Percentiles rank a stretch among this genome's conserved stretches.
Conservation (phyloP, 345 rosid genomes). For the Lumnitzera racemosa region DNA sequence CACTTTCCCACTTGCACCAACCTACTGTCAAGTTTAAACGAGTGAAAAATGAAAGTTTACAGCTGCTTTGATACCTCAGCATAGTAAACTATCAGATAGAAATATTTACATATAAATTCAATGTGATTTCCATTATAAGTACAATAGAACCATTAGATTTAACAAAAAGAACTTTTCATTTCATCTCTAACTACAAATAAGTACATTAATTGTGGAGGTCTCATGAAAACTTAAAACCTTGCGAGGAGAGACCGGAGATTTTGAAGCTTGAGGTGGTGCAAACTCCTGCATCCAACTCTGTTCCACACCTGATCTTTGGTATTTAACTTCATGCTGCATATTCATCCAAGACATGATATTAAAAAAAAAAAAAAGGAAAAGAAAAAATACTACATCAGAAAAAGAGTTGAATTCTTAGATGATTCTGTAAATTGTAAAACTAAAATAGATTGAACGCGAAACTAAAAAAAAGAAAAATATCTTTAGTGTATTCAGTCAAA, state of each 20-base stretch:
- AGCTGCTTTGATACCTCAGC: constrained; percentile 17
- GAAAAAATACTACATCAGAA: not conserved
- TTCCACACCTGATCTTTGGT: constrained; percentile 33
- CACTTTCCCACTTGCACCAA: constrained; percentile 28
- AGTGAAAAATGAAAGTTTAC: constrained; percentile 70
- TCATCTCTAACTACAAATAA: too few relatives aligned
- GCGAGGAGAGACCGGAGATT: constrained; percentile 36
- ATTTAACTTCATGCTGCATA: constrained; percentile 24
- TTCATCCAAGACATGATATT: not conserved
- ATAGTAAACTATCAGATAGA: too few relatives aligned
- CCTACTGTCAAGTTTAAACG: constrained; percentile 90
- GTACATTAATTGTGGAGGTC: not conserved
- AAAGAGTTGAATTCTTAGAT: too few relatives aligned
- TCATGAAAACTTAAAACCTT: constrained; percentile 37
- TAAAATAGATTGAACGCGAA: too few relatives aligned
- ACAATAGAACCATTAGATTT: too few relatives aligned
- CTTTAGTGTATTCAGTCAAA: too few relatives aligned
- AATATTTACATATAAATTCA: too few relatives aligned
- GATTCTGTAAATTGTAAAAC: too few relatives aligned
- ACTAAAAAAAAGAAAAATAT: too few relatives aligned
- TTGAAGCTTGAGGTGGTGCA: constrained; percentile 39
- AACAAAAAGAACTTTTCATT: too few relatives aligned
- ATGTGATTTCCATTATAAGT: too few relatives aligned
- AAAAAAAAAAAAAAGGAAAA: not conserved
- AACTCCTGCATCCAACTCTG: constrained; percentile 42